Evolutionary conservation across 352 stramenopile genomes (phyloP), one percentile per base, ranked within the genome.

Genomic region (Globisporangium barbulae): DNA sequence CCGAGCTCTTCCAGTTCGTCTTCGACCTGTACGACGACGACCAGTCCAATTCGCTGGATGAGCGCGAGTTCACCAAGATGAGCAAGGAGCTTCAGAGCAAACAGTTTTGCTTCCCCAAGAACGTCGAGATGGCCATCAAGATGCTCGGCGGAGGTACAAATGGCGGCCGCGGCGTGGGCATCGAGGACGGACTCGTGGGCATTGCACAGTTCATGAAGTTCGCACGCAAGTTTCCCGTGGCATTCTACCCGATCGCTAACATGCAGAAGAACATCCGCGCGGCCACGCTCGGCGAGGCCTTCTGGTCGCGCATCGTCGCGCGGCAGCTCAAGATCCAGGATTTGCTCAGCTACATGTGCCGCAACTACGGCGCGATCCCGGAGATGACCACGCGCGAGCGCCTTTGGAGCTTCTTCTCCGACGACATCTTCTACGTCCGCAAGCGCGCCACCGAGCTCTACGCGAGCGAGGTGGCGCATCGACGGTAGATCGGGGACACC

Each of bases 11-110:
- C 64, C 76, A 89, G 53, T 89, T 76, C 60, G 75, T 83, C 2
- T 91, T 91, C 49, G 80, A 91, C 52, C 65, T 91, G 30, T 91
- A 91, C 61, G 80, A 91, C 50, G 70, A 67, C 28, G 82, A 89
- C 44, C 64, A 77, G 28, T 89, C 79, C 0, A 76, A 76, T 0
- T 73, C 76, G 1, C 67, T 91, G 9, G 82, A 91, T 57, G 78
- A 89, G 47, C 68, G 65, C 41, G 82, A 91, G 64, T 88, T 89
- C 44, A 55, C 71, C 4, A 75, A 79, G 35, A 80, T 91, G 79
- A 89, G 78, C 64, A 65, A 75, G 39, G 82, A 91, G 52, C 69
- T 89, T 0, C 79, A 89, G 56, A 89, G 75, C 44, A 75, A 83
- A 33, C 78, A 89, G 53, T 91, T 91, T 31, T 69, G 69, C 9